Evolutionary conservation across 2,329 filamentous ascomycete species (phyloP).

Genomic region (Fonsecaea nubica): DNA sequence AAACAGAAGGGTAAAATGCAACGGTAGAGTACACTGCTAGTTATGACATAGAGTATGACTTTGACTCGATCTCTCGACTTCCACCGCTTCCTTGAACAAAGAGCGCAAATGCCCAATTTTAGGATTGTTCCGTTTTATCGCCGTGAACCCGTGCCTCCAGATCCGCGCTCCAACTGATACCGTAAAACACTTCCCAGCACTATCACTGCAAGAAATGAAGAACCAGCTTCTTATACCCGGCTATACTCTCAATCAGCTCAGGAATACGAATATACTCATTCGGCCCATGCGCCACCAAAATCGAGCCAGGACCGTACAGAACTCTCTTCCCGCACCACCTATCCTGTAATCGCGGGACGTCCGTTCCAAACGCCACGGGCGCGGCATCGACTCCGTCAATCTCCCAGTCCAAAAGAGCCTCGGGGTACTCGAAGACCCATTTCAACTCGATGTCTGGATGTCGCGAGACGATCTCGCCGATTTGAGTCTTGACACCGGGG

Average conservation of each 20-base stretch:
- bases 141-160: no score
- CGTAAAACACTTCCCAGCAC: no score
- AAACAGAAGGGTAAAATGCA: no score
- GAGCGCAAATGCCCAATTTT: no score
- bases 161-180: no score
- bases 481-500: constrained; percentile 44
- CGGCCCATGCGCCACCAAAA: constrained; percentile 49
- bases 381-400: constrained; percentile 41
- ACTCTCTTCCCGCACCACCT: constrained; percentile 47
- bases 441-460: constrained; percentile 47
- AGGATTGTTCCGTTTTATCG: no score
- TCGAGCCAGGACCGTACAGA: constrained; percentile 51
- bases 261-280: constrained; percentile 47
- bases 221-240: constrained; percentile 45
- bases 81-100: no score
- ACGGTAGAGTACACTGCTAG: no score
- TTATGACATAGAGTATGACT: no score
- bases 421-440: constrained; percentile 48
- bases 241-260: constrained; percentile 50
- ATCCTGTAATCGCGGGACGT: constrained; percentile 48
- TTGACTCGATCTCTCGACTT: no score
- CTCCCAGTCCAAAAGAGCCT: constrained; percentile 50
- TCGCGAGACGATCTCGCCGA: constrained; percentile 44
- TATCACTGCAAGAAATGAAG: no score
- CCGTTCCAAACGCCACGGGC: constrained; percentile 51